Base-by-base conservation (phyloP, 176 grass and related monocot genomes). In the Neostapfia colusana region DNA sequence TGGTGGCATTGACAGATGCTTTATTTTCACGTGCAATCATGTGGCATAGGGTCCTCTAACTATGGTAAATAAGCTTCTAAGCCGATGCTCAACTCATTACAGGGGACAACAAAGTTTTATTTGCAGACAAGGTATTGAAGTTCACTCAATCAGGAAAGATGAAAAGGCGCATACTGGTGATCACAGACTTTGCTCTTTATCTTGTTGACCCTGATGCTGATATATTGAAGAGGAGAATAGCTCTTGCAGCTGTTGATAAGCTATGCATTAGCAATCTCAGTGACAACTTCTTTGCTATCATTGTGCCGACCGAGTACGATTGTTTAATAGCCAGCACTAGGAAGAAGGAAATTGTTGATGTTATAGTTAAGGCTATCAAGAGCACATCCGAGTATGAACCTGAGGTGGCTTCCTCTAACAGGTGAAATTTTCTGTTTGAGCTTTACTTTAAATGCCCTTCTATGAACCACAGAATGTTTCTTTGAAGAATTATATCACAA, bases 121-220 rank as follows among this genome's bases (percentile, higher is more conserved):
- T 95, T 90, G 92, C 92, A 10, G 96, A 99, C 73, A 92, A 85
- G 41, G 78, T 99, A 45, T 71, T 95, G 31, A 95, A 87, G 65
- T 85, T 99, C 49, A 95, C 87, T 46, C 87, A 89, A 40, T 89
- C 96, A 31, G 96, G 96, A 76, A 99, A 95, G 74, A 92, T 95
- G 92, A 95, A 95, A 81, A 88, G 84, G 25, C 85, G 85, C 61
- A 89, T 95, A 39, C 68, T 99, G 34, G 79, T 99, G 45, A 89
- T 99, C 67, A 99, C 96, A 2, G 89, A 99, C 71, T 95, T 88
- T 68, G 96, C 96, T 67, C 77, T 99, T 20, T 99, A 99, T 70
- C 74, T 99, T 41, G 89, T 99, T 16, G 96, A 99, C 64, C 89
- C 96, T 3, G 87, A 99, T 35, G 81, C 81, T 8, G 89, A 99